phyloP scores from a whole-genome alignment of 352 stramenopile species.

The Phytopythium delawarense region DNA sequence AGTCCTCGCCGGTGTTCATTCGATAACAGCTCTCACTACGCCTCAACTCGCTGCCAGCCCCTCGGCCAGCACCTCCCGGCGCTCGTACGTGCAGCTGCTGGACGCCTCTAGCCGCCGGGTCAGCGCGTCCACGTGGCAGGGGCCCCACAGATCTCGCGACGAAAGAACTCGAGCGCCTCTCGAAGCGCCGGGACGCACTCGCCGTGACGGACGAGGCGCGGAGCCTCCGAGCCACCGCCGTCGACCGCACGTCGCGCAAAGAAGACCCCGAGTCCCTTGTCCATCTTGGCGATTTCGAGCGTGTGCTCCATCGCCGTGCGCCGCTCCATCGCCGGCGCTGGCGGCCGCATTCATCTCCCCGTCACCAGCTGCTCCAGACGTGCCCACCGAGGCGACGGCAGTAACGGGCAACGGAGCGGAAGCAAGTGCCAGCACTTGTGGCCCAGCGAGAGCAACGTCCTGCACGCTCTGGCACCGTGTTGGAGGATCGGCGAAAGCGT shows the following conservation, averaged over 20 bases:
- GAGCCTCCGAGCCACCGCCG: background rate
- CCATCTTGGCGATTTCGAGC: constrained; percentile 26
- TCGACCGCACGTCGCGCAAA: constrained; percentile 22
- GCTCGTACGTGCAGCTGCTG: constrained; percentile 34
- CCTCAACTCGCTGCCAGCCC: background rate
- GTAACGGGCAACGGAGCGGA: too few relatives aligned
- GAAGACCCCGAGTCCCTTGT: constrained; percentile 37
- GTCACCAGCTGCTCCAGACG: too few relatives aligned
- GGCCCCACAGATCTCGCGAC: constrained; percentile 39
- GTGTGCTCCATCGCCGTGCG: constrained; percentile 10
- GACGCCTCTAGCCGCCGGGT: constrained; percentile 22
- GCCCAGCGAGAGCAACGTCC: too few relatives aligned
- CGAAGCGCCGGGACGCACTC: constrained; percentile 25
- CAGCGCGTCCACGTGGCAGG: constrained; percentile 27
- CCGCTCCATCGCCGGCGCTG: too few relatives aligned
- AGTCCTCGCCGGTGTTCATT: constrained; percentile 87
- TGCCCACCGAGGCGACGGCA: too few relatives aligned
- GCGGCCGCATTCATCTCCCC: too few relatives aligned
- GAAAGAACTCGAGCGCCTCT: constrained; percentile 24
- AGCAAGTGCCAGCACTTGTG: too few relatives aligned
- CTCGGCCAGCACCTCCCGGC: background rate
- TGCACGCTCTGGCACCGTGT: too few relatives aligned
- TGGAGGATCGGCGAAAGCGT: too few relatives aligned
- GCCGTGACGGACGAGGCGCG: constrained; percentile 12
- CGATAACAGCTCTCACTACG: background rate